Conservation (phyloP, 805 yeast genomes). For the Myxozyma vanderwaltii region DNA sequence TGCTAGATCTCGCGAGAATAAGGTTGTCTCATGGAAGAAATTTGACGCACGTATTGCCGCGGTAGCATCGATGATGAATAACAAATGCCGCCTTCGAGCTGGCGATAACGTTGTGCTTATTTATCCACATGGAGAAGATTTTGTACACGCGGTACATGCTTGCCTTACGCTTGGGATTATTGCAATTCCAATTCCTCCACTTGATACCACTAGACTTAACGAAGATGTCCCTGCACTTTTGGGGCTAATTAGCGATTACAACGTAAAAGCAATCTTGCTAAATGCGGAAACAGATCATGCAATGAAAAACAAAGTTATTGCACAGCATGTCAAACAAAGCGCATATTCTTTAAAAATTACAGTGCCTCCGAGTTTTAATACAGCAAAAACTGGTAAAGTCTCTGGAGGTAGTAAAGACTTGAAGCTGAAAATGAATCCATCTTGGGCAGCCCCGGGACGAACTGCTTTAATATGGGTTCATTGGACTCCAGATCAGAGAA, state of each 20-base stretch:
- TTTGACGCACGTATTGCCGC: constrained; percentile 77
- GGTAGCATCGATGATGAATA: constrained; percentile 68
- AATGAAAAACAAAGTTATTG: constrained; percentile 67
- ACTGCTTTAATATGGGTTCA: constrained; percentile 66
- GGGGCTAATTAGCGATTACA: constrained; percentile 67
- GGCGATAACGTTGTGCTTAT: constrained; percentile 78
- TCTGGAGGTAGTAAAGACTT: constrained; percentile 38
- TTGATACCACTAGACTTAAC: constrained; percentile 63
- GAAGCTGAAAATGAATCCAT: constrained; percentile 35
- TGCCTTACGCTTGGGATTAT: constrained; percentile 80
- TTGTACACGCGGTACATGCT: constrained; percentile 77
- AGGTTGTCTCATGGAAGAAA: constrained; percentile 73
- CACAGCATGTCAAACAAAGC: constrained; percentile 57
- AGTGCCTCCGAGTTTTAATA: constrained; percentile 63
- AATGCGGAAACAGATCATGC: constrained; percentile 73
- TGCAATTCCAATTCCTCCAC: constrained; percentile 74
- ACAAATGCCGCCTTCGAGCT: constrained; percentile 61
- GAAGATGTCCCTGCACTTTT: constrained; percentile 75
- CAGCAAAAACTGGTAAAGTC: constrained; percentile 55
- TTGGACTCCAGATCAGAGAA: constrained; percentile 70
- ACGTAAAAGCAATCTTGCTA: constrained; percentile 70
- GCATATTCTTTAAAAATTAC: constrained; percentile 39
- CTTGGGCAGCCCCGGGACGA: constrained; percentile 45
- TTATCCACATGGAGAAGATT: constrained; percentile 88
- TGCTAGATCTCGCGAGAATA: constrained; percentile 51